Evolutionary conservation across 2,329 filamentous ascomycete genomes (phyloP), one percentile per base, ranked within the genome.

Genomic region (Akanthomyces muscarius): DNA sequence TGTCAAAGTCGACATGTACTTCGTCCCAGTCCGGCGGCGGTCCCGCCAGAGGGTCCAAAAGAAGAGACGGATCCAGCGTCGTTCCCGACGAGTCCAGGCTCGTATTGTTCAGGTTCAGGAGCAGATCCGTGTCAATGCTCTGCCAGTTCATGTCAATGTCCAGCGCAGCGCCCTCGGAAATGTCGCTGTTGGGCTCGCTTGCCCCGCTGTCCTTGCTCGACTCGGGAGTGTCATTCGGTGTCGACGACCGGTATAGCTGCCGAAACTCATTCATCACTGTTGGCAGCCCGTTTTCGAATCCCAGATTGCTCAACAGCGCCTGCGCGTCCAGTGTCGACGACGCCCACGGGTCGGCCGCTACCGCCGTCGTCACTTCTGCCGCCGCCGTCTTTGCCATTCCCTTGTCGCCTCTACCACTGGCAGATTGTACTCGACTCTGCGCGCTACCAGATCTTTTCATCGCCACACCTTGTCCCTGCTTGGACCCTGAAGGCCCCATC

Each of bases 141-240:
- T 77, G 75, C 81, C 82, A 86, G 53, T 76, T 73, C 33, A 83
- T 69, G 38, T 80, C 81, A 56, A 86, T 80, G 50, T 87, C 84
- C 16, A 86, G 75, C 18, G 75, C 71, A 4, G 80, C 77, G 5
- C 77, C 78, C 63, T 88, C 86, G 3, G 83, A 81, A 21, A 87
- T 82, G 67, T 88, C 86, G 69, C 84, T 87, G 65, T 82, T 87
- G 11, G 84, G 83, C 68, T 88, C 85, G 47, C 85, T 86, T 10
- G 77, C 72, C 4, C 82, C 81, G 67, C 81, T 82, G 63, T 88
- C 85, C 71, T 87, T 86, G 72, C 79, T 84, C 2, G 85, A 88
- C 67, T 87, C 86, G 0, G 86, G 86, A 8, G 86, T 88, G 69
- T 88, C 84, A 64, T 86, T 85, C 0, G 85, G 85, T 28, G 85